Base-by-base conservation (phyloP, 2,329 filamentous ascomycete species). In the Xylaria arbuscula region DNA sequence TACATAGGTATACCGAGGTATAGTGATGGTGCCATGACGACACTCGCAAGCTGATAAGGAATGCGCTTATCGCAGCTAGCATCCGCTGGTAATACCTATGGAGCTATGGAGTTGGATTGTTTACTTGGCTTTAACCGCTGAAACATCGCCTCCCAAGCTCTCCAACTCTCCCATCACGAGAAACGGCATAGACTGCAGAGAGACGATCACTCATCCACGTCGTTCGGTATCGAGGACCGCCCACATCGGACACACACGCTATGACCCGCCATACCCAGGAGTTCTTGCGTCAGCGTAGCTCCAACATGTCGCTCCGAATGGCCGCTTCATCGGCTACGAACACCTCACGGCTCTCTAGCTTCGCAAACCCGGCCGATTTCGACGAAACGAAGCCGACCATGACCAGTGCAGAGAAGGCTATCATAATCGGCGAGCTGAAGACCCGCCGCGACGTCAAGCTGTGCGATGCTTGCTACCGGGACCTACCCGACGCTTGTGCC, bases 241-340 rank as follows among this genome's bases (percentile, higher is more conserved):
- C 17, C 11, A n/a, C 2, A 36, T 53, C 57, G 13, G 66, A 68
- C 38, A 17, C n/a, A 28, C 19, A 38, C 53, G 54, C 40, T 24
- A 70, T 86, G 85, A 84, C 82, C 53, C 80, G 80, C 68, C 81
- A 83, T 70, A 83, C 83, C 1, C 77, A 83, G 69, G 80, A 83
- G 22, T 82, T 81, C 73, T 76, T 84, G 69, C 81, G 80, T 68
- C 78, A 81, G 51, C 82, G 83, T 68, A 78, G 76, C 69, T 85
- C 83, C 68, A 79, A 80, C 68, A 72, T 85, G 68, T 84, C 84
- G 36, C 79, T 85, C 53, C 84, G 83, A 72, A 79, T 82, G 61
- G 76, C 79, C 38, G 78, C 80, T 70, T 72, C 75, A 54, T 64
- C 72, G 15, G 69, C 60, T 48, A 69, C 70, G n/a, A 71, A 59